phyloP scores from a whole-genome alignment of 192 early-diverging fungal genomes.

The Coemansia sp. region DNA sequence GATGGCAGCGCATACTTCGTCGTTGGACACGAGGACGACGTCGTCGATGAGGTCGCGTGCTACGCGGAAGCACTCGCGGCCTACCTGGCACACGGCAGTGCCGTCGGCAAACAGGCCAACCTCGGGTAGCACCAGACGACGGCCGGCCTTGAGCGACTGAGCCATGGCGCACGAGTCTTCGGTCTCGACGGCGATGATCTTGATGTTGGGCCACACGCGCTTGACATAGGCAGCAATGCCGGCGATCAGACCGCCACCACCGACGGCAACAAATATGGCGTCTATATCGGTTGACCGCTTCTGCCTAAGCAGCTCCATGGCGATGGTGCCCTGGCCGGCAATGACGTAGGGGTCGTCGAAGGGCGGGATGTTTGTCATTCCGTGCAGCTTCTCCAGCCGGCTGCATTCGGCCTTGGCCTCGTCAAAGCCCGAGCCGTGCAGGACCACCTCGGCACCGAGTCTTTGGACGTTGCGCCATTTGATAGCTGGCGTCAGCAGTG shows the following conservation, averaged over 20 bases:
- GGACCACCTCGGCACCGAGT: slow-evolving; percentile 84
- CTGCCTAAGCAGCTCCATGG: slow-evolving; percentile 78
- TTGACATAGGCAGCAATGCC: slow-evolving; percentile 94
- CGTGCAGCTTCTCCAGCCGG: slow-evolving; percentile 63
- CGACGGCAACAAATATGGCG: slow-evolving; percentile 88
- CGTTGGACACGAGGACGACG: slow-evolving; percentile 85
- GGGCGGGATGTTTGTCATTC: slow-evolving; percentile 90
- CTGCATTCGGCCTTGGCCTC: slow-evolving; percentile 86
- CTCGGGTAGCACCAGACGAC: slow-evolving; percentile 65
- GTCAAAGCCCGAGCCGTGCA: slow-evolving; percentile 92
- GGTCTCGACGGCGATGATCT: slow-evolving; percentile 91
- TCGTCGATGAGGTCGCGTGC: slow-evolving; percentile 81
- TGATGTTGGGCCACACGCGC: slow-evolving; percentile 79
- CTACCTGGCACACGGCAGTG: slow-evolving; percentile 89
- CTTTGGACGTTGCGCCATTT: slow-evolving; percentile 89
- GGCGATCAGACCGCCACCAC: slow-evolving; percentile 91
- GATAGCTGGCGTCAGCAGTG: slow-evolving; percentile 69
- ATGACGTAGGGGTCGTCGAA: slow-evolving; percentile 98
- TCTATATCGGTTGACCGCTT: slow-evolving; percentile 59
- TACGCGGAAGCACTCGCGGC: slow-evolving; percentile 83
- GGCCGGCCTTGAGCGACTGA: slow-evolving; percentile 61
- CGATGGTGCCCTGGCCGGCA: slow-evolving; percentile 98
- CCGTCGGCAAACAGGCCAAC: slow-evolving; percentile 98
- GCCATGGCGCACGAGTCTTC: slow-evolving; percentile 88
- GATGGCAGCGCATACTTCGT: slow-evolving; percentile 94